These are phyloP conservation scores for Chamaecyparis obtusa DNA, from an alignment of 75 land plant genomes.

Conservation along the genomic window DNA sequence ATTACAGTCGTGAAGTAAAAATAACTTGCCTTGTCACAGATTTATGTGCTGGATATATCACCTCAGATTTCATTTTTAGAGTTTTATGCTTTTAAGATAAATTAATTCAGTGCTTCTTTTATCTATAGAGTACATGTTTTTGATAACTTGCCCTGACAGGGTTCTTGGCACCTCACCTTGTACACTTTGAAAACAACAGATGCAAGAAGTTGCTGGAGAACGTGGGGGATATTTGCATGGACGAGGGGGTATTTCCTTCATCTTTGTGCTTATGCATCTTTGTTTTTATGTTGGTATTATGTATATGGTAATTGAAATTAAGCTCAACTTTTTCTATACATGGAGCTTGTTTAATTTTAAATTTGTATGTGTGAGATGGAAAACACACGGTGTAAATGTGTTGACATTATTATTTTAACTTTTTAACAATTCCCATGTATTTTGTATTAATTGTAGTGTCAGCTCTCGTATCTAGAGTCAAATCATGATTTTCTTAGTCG, in stretches of 20 bases:
- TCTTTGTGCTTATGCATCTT: background rate
- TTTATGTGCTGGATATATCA: background rate
- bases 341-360: background rate
- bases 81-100: background rate
- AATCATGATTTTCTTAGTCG: background rate
- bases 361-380: background rate
- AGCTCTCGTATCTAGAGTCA: background rate
- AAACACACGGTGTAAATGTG: background rate
- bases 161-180: constrained; percentile 68
- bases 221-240: constrained; percentile 99
- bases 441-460: background rate
- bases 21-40: background rate
- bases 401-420: background rate
- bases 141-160: constrained; percentile 98
- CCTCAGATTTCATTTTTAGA: background rate
- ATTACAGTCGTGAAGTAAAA: background rate
- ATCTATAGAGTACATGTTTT: constrained; percentile 22
- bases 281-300: background rate
- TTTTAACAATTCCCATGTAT: background rate
- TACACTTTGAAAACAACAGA: constrained; percentile 63
- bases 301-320: background rate
- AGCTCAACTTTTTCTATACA: background rate
- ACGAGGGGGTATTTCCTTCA: constrained; percentile 75
- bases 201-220: constrained; percentile 99
- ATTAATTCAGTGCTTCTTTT: background rate